phyloP scores from a whole-genome alignment of 768 basidiomycete genomes.

The Leucocoprinus leucothites region DNA sequence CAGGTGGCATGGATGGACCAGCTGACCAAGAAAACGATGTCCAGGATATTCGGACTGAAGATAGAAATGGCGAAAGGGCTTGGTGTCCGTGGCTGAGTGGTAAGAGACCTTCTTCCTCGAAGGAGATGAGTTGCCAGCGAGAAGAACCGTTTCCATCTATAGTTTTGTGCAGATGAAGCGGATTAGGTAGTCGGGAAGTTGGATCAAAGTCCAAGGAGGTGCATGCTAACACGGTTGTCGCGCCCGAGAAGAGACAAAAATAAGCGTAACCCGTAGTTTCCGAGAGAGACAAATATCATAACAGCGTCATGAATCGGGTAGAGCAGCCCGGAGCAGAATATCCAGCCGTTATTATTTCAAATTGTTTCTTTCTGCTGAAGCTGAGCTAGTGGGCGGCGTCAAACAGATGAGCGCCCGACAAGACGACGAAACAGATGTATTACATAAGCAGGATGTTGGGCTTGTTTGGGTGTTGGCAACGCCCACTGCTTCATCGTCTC shows the following conservation, averaged over 20 bases:
- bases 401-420: too few species aligned
- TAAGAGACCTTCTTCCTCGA: not conserved
- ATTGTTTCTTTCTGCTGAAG: too few species aligned
- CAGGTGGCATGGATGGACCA: not conserved
- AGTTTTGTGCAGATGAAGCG: not conserved
- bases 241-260: constrained; percentile 1
- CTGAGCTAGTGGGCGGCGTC: too few species aligned
- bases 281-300: not conserved
- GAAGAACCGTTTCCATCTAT: not conserved
- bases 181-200: not conserved
- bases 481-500: constrained; percentile 27
- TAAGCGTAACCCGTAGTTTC: constrained; percentile 1
- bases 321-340: too few species aligned
- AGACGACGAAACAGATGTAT: constrained; percentile 11
- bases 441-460: constrained; percentile 23
- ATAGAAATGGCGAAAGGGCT: constrained; percentile 3
- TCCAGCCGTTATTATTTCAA: too few species aligned
- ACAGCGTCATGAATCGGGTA: not conserved
- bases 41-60: constrained; percentile 2
- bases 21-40: not conserved
- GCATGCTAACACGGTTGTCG: constrained; percentile 6
- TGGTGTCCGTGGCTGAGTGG: too few species aligned
- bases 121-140: not conserved
- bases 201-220: not conserved
- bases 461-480: constrained; percentile 29